Evolutionary conservation across 129 eudicot species (phyloP), one percentile per base, ranked within the genome.

Genomic region (Flaveria sonorensis): DNA sequence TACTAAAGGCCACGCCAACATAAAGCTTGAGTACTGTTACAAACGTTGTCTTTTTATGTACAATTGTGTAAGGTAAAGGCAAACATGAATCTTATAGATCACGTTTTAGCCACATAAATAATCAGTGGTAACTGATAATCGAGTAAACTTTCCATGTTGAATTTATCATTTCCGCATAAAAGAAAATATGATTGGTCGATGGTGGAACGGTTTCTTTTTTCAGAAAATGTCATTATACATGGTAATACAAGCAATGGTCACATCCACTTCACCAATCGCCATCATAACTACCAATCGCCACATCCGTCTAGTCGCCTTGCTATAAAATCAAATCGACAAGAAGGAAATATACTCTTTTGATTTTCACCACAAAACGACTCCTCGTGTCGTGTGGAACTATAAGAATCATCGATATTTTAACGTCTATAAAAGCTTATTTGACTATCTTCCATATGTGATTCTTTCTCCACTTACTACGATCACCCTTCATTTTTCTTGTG

Each of bases 301-400:
- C 83, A 73, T 73, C 67, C 19, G 21, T 79, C 40, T 40, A 64
- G 74, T 65, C 53, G 79, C 20, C 83, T 80, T 73, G 53, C 19
- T 46, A 21, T 74, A 11, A 26, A 61, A 74, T 48, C 75, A 81
- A 68, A 77, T 32, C 62, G 81, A 68, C 42, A 76, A 55, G 73
- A 45, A 68, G 43, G 23, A 55, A 69, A 40, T 68, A 67, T 71
- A 67, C 60, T 76, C 79, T 48, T 45, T 9, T 48, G 43, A 19
- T 76, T 65, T 50, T 82, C 68, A 10, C 20, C 74, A 76, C 39
- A 42, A 76, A 76, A 61, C 23, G 77, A 79, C 82, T 67, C 71
- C 77, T 83, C 72, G 24, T 82, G 82, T 56, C 65, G 70, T 61
- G 74, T 79, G 73, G 63, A 79, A 68, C 77, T 70, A 72, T 52